Conservation (phyloP, 1,284 basidiomycete species). For the Microbotryum lychnidis-dioicae region DNA sequence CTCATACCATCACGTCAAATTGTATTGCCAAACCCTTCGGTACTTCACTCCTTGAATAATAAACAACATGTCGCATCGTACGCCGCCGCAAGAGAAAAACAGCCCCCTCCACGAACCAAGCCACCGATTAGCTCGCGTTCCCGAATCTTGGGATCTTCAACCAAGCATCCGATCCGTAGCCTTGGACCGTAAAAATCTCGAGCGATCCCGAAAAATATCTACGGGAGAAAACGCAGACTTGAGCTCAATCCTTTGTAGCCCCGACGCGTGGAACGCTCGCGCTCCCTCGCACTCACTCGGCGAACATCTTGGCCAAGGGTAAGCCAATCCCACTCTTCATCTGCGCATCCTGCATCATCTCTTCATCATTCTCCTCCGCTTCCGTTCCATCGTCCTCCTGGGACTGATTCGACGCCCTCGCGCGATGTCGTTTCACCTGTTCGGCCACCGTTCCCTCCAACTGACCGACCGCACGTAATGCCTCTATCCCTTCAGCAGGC, state of each 20-base stretch:
- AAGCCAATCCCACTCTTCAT: conserved; percentile 30
- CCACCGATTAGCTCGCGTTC: background rate
- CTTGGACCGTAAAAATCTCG: conserved; percentile 28
- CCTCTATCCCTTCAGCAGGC: conserved; percentile 2
- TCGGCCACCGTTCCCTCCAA: conserved; percentile 9
- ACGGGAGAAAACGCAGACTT: background rate
- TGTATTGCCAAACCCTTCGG: too few species aligned
- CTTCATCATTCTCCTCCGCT: conserved; percentile 2
- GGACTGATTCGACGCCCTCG: background rate
- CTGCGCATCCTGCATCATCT: conserved; percentile 23
- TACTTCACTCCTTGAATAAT: background rate
- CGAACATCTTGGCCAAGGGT: conserved; percentile 32
- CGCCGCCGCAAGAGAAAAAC: too few species aligned
- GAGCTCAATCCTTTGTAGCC: background rate
- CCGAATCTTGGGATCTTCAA: conserved; percentile 30
- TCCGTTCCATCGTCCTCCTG: background rate
- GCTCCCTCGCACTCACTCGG: conserved; percentile 18
- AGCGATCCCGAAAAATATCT: conserved; percentile 30
- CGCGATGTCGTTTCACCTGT: background rate
- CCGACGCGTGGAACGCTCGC: background rate
- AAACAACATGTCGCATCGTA: background rate
- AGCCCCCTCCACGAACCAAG: too few species aligned
- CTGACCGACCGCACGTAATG: conserved; percentile 2
- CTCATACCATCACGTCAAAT: background rate
- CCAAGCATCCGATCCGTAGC: conserved; percentile 30